A percentile compares a stretch with the other conserved stretches of the same genome.
phyloP scores from a whole-genome alignment of 78 protist species.

The Speleostelium caveatum region DNA sequence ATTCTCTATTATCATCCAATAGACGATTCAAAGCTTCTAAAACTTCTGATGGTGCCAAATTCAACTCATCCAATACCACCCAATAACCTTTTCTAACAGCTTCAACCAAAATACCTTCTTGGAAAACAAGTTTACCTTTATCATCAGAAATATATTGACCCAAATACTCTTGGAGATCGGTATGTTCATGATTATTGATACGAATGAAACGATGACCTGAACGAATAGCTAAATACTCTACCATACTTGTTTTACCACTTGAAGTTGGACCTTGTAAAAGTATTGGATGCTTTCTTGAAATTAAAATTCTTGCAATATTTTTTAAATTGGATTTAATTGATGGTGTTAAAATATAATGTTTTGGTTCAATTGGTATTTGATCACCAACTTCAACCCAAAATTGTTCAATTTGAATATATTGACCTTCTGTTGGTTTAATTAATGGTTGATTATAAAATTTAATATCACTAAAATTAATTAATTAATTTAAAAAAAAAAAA shows the following conservation, averaged over 20 bases:
- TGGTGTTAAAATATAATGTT: constrained; percentile 81
- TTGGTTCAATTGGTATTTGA: constrained; percentile 21
- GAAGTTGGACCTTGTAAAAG: constrained; percentile 97
- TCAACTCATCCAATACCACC: constrained; percentile 99
- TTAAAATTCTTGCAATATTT: constrained; percentile 89
- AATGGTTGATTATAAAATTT: constrained; percentile 45
- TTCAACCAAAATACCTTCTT: constrained; percentile 96
- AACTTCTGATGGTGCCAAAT: constrained; percentile 99
- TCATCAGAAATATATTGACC: constrained; percentile 95
- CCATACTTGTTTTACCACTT: constrained; percentile 96
- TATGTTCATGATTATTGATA: constrained; percentile 99
- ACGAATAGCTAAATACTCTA: constrained; percentile 94
- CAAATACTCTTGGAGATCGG: constrained; percentile 99
- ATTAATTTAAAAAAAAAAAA: not conserved
- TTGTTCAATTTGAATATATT: constrained; percentile 84
- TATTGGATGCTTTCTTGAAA: constrained; percentile 88
- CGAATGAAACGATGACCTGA: constrained; percentile 96
- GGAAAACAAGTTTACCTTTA: constrained; percentile 91
- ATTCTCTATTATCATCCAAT: constrained; percentile 99
- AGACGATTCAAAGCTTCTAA: constrained; percentile 99
- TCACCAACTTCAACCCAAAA: constrained; percentile 89
- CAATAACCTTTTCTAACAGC: constrained; percentile 99
- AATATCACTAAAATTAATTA: constrained; percentile 12
- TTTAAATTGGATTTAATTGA: constrained; percentile 77
- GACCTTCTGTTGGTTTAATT: constrained; percentile 62